phyloP scores from a whole-genome alignment of 129 eudicot genomes.

The Centaurea solstitialis region DNA sequence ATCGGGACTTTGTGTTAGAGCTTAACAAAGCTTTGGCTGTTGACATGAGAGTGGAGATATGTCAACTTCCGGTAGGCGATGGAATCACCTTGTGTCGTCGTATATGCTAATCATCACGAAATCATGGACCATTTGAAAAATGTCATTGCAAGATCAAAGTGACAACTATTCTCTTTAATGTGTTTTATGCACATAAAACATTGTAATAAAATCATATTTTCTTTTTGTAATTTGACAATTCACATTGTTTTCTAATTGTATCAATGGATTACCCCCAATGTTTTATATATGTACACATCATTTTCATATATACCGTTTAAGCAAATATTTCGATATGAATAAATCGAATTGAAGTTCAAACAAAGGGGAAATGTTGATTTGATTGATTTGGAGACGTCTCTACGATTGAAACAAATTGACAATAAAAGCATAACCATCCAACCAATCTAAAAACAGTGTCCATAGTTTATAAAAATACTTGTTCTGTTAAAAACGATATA shows the following conservation, averaged over 20 bases:
- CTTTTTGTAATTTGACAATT: not conserved
- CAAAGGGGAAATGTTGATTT: no score
- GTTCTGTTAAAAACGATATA: not conserved
- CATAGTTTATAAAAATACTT: not conserved
- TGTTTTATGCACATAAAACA: no score
- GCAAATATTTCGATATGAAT: no score
- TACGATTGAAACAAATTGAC: no score
- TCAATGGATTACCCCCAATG: not conserved
- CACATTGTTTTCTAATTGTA: not conserved
- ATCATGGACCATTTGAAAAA: not conserved
- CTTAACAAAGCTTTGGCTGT: constrained; percentile 36
- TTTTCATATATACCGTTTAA: not conserved
- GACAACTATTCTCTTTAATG: not conserved
- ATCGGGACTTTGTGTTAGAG: constrained; percentile 34
- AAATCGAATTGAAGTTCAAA: no score
- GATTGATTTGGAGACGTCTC: no score
- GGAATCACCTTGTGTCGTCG: constrained; percentile 41
- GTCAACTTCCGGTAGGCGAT: constrained; percentile 35
- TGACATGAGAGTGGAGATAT: constrained; percentile 32
- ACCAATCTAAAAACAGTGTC: not conserved
- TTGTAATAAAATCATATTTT: not conserved
- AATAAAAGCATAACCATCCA: not conserved
- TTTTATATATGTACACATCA: not conserved
- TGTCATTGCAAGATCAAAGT: not conserved
- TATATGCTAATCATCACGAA: constrained; percentile 5